Conservation (phyloP, 2,329 filamentous ascomycete genomes). For the Pyrenochaeta sp. region DNA sequence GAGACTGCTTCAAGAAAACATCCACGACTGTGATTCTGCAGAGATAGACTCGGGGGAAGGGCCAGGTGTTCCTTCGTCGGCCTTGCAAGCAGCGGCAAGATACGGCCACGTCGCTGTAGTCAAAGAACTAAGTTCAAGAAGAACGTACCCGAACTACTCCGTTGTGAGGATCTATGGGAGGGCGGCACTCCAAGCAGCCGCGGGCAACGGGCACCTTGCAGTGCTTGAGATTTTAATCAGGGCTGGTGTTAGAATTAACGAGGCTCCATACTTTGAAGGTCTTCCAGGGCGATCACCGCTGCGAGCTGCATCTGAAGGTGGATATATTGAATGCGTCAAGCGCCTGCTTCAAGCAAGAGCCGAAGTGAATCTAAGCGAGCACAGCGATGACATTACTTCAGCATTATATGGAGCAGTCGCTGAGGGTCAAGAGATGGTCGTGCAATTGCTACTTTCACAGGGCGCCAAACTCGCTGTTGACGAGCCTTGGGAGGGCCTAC, state of each 20-base stretch:
- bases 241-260: conserved; percentile 11
- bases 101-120: too few species aligned
- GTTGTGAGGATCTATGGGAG: too few species aligned
- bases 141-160: too few species aligned
- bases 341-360: conserved; percentile 14
- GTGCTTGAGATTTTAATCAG: conserved; percentile 14
- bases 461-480: too few species aligned
- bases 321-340: conserved; percentile 16
- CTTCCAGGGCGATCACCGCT: conserved; percentile 9
- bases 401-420: too few species aligned
- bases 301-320: conserved; percentile 11
- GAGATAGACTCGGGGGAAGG: too few species aligned
- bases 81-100: too few species aligned
- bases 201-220: conserved; percentile 12
- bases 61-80: too few species aligned
- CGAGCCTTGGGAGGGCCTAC: too few species aligned
- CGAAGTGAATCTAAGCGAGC: conserved; percentile 13
- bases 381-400: background rate
- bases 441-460: too few species aligned
- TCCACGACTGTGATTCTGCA: background rate
- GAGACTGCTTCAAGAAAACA: background rate
- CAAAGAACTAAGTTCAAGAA: too few species aligned
- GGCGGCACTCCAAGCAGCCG: conserved; percentile 13
- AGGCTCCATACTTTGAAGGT: conserved; percentile 9
- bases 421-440: too few species aligned